These are phyloP conservation scores for Pestalotiopsis sp. DNA, from an alignment of 2,329 filamentous ascomycete genomes.

Conservation along the genomic window DNA sequence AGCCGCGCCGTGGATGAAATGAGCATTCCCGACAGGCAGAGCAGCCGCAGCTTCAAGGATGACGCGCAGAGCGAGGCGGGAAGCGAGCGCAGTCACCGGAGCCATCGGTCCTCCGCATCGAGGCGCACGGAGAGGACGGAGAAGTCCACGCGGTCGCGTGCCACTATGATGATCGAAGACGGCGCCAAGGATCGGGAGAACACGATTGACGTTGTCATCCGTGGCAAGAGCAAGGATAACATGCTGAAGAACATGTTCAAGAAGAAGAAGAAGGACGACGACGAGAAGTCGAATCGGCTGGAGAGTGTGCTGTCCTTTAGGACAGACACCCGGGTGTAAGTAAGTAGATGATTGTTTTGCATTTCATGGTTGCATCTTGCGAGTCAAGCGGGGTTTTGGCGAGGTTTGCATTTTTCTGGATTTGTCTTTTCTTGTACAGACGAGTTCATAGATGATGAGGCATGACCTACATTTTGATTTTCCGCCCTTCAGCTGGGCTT, in stretches of 20 bases:
- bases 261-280: conserved; percentile 49
- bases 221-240: conserved; percentile 46
- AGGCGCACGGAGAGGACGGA: conserved; percentile 39
- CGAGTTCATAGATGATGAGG: neutral
- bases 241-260: conserved; percentile 63
- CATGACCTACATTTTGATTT: neutral
- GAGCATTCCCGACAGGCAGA: conserved; percentile 20
- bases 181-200: conserved; percentile 36
- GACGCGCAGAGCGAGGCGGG: conserved; percentile 36
- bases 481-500: neutral
- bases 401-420: neutral
- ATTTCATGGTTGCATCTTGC: neutral
- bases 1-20: conserved; percentile 2
- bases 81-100: conserved; percentile 31
- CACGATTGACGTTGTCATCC: conserved; percentile 41
- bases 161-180: conserved; percentile 35
- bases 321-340: neutral
- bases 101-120: conserved; percentile 33
- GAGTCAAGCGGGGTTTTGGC: neutral
- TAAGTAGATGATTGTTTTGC: neutral
- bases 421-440: neutral
- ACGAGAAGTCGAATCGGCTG: conserved; percentile 5
- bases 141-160: conserved; percentile 14
- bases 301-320: neutral
- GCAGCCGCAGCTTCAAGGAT: conserved; percentile 28